Conservation (phyloP, 2,329 filamentous ascomycete species). For the Botrytis porri region DNA sequence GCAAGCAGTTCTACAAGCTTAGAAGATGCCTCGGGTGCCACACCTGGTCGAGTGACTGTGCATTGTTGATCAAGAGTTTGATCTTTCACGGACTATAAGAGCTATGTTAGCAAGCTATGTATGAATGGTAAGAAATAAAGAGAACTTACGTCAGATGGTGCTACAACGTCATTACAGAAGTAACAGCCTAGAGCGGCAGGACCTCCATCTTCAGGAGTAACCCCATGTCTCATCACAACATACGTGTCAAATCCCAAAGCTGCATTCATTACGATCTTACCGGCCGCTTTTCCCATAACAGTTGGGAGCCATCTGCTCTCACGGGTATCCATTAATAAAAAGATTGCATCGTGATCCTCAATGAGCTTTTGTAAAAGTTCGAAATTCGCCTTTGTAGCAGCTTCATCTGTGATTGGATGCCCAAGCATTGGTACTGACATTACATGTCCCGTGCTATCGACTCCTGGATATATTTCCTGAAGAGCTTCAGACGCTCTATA, state of each 20-base stretch:
- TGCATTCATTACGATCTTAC: constrained; percentile 95
- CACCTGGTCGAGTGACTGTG: constrained; percentile 90
- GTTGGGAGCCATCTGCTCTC: constrained; percentile 96
- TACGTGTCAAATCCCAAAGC: constrained; percentile 95
- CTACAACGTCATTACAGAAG: constrained; percentile 97
- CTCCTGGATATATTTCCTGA: constrained; percentile 83
- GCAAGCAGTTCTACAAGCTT: constrained; percentile 87
- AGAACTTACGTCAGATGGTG: constrained; percentile 79
- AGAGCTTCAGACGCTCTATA: constrained; percentile 75
- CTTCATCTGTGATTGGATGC: constrained; percentile 75
- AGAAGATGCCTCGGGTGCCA: constrained; percentile 88
- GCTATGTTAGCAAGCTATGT: constrained; percentile 21
- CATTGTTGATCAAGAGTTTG: constrained; percentile 97
- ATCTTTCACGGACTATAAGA: constrained; percentile 77
- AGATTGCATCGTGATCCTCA: constrained; percentile 83
- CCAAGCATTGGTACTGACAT: constrained; percentile 94
- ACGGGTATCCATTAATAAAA: constrained; percentile 94
- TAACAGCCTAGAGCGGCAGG: constrained; percentile 82
- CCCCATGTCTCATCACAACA: constrained; percentile 93
- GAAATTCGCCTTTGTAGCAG: constrained; percentile 69
- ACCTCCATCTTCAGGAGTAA: constrained; percentile 55
- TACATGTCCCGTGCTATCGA: constrained; percentile 75
- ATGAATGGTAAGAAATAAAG: neutral
- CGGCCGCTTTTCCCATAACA: constrained; percentile 87
- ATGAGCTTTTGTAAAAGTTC: constrained; percentile 72